A percentile compares a stretch with the other conserved stretches of the same genome.
Evolutionary conservation across 306 rosid genomes (phyloP).

Genomic region (Canavalia gladiata): DNA sequence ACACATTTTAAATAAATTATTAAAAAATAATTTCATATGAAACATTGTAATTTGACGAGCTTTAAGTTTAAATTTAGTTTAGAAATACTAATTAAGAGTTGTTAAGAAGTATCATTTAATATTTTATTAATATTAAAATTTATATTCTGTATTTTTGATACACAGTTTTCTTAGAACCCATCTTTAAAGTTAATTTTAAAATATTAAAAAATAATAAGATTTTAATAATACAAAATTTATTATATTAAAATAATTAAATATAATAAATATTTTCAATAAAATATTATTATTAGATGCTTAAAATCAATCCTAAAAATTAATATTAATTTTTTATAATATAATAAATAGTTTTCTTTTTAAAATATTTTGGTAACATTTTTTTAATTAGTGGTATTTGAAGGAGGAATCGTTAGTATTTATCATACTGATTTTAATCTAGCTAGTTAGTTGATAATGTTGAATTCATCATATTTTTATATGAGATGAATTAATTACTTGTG

Average conservation of each 20-base stretch:
- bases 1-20: too few relatives aligned
- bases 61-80: background rate
- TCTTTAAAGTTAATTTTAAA: too few relatives aligned
- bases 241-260: too few relatives aligned
- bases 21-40: too few relatives aligned
- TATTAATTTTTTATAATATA: background rate
- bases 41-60: background rate
- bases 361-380: background rate
- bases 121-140: background rate
- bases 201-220: too few relatives aligned
- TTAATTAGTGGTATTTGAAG: background rate
- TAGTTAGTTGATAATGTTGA: constrained; percentile 6
- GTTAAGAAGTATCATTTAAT: background rate
- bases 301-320: too few relatives aligned
- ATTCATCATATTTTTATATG: background rate
- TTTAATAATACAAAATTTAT: too few relatives aligned
- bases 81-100: background rate
- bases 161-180: too few relatives aligned
- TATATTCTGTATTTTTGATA: too few relatives aligned
- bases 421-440: constrained; percentile 19
- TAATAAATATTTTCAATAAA: too few relatives aligned
- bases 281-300: too few relatives aligned
- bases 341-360: background rate
- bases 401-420: background rate
- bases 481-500: constrained; percentile 27